These are phyloP conservation scores for Trichosporon asahii DNA, from an alignment of 1,284 basidiomycete species.

Conservation along the genomic window DNA sequence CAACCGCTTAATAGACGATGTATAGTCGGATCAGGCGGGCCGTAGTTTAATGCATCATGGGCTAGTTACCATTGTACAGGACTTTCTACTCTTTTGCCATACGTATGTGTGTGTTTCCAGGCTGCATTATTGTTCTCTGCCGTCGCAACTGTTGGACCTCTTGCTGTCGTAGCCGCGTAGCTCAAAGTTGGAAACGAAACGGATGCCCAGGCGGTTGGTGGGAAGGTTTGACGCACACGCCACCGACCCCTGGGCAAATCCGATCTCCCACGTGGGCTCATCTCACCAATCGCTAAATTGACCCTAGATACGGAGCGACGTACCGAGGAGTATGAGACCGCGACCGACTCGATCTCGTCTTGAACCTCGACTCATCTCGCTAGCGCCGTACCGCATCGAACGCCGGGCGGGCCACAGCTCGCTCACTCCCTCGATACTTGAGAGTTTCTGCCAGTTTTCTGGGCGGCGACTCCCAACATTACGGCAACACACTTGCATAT, in stretches of 20 bases:
- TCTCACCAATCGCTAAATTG: constrained; percentile 1
- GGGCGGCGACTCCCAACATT: neutral
- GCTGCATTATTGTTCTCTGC: no score
- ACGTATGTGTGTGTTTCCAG: no score
- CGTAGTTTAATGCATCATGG: constrained; percentile 14
- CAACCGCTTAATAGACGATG: constrained; percentile 26
- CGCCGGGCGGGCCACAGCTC: neutral
- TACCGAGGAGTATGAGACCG: neutral
- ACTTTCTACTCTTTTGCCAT: no score
- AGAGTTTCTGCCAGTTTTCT: neutral
- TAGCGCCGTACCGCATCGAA: neutral
- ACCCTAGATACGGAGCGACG: neutral
- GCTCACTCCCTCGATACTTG: neutral
- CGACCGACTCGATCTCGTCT: neutral
- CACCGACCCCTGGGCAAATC: neutral
- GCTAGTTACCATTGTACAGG: neutral
- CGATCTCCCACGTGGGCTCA: neutral
- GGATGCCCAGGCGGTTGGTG: neutral
- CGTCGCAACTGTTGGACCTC: neutral
- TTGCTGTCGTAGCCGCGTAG: neutral
- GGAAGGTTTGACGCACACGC: neutral
- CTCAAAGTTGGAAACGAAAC: neutral
- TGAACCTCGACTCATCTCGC: neutral
- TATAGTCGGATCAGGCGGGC: constrained; percentile 10
- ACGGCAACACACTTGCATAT: neutral